Evolutionary conservation across 352 stramenopile species (phyloP).

Genomic region (Aphanomyces invadans): DNA sequence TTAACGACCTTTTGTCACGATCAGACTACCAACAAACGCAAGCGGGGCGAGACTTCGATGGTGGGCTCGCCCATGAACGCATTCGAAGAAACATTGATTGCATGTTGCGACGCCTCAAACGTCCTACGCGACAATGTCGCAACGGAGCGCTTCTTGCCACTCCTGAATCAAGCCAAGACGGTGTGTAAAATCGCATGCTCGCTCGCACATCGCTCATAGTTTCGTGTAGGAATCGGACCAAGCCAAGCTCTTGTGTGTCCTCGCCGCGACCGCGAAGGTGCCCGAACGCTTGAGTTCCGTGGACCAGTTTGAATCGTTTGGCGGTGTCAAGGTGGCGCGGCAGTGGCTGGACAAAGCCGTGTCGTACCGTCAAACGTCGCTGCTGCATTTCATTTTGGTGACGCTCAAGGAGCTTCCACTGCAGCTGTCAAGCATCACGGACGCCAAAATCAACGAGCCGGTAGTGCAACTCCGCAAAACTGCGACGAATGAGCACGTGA

Average conservation of each 20-base stretch:
- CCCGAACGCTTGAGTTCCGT: neutral
- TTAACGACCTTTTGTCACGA: neutral
- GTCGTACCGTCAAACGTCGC: slow-evolving; percentile 68
- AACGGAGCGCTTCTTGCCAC: neutral
- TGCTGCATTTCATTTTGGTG: slow-evolving; percentile 72
- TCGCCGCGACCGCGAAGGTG: slow-evolving; percentile 1
- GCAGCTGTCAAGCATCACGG: slow-evolving; percentile 80
- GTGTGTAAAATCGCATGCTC: neutral
- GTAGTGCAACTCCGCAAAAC: slow-evolving; percentile 81
- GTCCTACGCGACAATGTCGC: neutral
- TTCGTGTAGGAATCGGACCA: slow-evolving; percentile 8
- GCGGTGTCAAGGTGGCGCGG: slow-evolving; percentile 64
- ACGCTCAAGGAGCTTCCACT: slow-evolving; percentile 73
- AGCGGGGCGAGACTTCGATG: neutral
- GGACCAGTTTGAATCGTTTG: slow-evolving; percentile 55
- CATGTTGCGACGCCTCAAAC: neutral
- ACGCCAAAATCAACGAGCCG: slow-evolving; percentile 81
- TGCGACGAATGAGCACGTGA: slow-evolving; percentile 67
- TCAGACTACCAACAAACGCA: neutral
- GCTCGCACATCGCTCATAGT: neutral
- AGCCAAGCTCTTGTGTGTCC: slow-evolving; percentile 8
- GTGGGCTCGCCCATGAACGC: neutral
- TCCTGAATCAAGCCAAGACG: slow-evolving; percentile 3
- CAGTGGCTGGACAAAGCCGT: slow-evolving; percentile 71
- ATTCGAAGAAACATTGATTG: neutral